Conservation (phyloP, 192 early-diverging fungal species). For the Jimgerdemannia lactiflua region DNA sequence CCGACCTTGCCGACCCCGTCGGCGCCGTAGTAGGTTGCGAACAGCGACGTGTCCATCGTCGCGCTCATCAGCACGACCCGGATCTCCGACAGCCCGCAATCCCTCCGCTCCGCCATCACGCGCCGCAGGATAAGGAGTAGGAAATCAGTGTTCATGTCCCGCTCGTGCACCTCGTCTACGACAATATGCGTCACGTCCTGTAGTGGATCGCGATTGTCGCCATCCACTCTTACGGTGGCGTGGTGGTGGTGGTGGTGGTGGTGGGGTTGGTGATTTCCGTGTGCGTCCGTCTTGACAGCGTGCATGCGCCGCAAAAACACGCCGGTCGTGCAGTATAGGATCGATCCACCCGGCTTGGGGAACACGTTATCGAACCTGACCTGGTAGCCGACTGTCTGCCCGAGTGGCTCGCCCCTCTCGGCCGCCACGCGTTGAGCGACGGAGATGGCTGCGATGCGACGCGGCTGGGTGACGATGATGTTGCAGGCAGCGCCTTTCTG, state of each 20-base stretch:
- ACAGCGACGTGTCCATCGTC: constrained; percentile 64
- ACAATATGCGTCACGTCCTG: constrained; percentile 63
- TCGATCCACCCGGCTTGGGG: constrained; percentile 32
- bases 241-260: background rate
- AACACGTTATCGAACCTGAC: constrained; percentile 61
- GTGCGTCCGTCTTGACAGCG: constrained; percentile 16
- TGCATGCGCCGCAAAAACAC: constrained; percentile 65
- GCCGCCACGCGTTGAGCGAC: constrained; percentile 71
- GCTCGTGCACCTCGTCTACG: constrained; percentile 81
- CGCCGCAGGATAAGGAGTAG: constrained; percentile 62
- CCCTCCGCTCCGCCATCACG: constrained; percentile 41
- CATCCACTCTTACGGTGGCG: background rate
- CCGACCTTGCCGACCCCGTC: constrained; percentile 3
- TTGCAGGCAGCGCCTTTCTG: constrained; percentile 34
- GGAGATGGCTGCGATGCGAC: constrained; percentile 81
- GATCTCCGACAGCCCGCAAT: constrained; percentile 8
- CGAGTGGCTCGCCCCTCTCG: constrained; percentile 68
- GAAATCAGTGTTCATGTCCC: constrained; percentile 74
- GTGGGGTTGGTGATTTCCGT: no score
- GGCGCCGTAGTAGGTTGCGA: constrained; percentile 56
- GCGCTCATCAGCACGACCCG: constrained; percentile 73
- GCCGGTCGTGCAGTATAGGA: constrained; percentile 78
- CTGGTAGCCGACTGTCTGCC: constrained; percentile 70
- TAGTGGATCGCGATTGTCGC: constrained; percentile 42
- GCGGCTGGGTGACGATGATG: constrained; percentile 47